phyloP scores from a whole-genome alignment of 2,329 filamentous ascomycete species.

The Xylaria multiplex region DNA sequence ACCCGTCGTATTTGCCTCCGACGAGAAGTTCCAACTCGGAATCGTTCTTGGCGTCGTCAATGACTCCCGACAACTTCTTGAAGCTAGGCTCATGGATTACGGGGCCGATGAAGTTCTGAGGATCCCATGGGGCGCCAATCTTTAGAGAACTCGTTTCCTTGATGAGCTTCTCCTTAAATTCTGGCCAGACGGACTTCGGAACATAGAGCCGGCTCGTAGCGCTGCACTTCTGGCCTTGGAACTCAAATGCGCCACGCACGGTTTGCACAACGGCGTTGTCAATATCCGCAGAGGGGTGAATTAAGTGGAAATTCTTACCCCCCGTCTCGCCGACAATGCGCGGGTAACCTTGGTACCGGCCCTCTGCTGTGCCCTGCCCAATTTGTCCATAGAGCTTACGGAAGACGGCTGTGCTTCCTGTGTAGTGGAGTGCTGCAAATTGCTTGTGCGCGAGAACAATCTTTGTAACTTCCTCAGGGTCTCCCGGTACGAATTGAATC shows the following conservation, averaged over 20 bases:
- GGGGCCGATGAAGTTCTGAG: constrained; percentile 84
- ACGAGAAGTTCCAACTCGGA: constrained; percentile 75
- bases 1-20: constrained; percentile 81
- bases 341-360: constrained; percentile 85
- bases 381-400: constrained; percentile 88
- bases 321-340: constrained; percentile 91
- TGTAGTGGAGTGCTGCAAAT: constrained; percentile 94
- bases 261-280: constrained; percentile 83
- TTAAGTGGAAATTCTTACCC: constrained; percentile 91
- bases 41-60: constrained; percentile 83
- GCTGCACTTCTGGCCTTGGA: constrained; percentile 91
- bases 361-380: constrained; percentile 80
- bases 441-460: constrained; percentile 78
- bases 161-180: constrained; percentile 74
- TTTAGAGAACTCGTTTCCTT: constrained; percentile 76
- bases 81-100: constrained; percentile 87
- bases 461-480: constrained; percentile 85
- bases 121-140: constrained; percentile 74
- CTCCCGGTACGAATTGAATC: constrained; percentile 92
- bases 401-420: constrained; percentile 92
- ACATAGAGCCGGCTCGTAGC: constrained; percentile 85
- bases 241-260: constrained; percentile 88
- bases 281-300: constrained; percentile 81
- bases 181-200: constrained; percentile 76
- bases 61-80: constrained; percentile 79